phyloP scores from a whole-genome alignment of 2,329 filamentous ascomycete species.

The Colletotrichum simmondsii region DNA sequence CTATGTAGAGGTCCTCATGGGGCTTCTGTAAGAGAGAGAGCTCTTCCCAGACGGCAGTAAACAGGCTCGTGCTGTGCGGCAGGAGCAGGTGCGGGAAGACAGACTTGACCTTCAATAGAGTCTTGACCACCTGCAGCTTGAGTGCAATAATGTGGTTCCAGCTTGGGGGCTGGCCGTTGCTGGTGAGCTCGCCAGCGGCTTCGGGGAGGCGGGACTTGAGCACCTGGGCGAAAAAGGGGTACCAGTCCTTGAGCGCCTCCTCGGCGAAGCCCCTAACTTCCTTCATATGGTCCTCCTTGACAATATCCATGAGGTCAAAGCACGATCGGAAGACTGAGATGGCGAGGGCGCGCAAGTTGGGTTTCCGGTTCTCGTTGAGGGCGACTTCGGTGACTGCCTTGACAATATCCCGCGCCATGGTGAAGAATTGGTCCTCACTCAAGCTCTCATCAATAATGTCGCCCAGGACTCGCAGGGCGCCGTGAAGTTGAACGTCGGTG shows the following conservation, averaged over 20 bases:
- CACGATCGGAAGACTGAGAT: constrained; percentile 91
- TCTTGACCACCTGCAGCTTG: constrained; percentile 94
- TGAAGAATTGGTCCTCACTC: constrained; percentile 95
- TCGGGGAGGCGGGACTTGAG: constrained; percentile 82
- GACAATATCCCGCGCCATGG: constrained; percentile 86
- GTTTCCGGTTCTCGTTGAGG: constrained; percentile 77
- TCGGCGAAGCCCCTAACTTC: constrained; percentile 92
- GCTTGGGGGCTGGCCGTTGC: constrained; percentile 65
- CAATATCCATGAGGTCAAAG: constrained; percentile 96
- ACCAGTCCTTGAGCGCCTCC: constrained; percentile 84
- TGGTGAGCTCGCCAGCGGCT: constrained; percentile 60
- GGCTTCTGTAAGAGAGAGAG: constrained; percentile 76
- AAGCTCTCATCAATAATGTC: constrained; percentile 95
- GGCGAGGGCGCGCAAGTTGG: constrained; percentile 82
- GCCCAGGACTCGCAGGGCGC: constrained; percentile 85
- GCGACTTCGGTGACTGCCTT: constrained; percentile 86
- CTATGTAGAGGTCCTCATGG: constrained; percentile 87
- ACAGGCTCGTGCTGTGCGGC: constrained; percentile 84
- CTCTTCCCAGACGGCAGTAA: constrained; percentile 90
- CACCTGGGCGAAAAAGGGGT: constrained; percentile 85
- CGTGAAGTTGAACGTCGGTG: constrained; percentile 84
- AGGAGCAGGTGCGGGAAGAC: constrained; percentile 87
- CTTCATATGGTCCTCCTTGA: constrained; percentile 89
- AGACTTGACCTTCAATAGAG: constrained; percentile 85
- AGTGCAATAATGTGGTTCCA: constrained; percentile 88